Percentiles rank a stretch among this genome's conserved stretches.
phyloP scores from a whole-genome alignment of 305 asterid species.

The Solanum hybrid region DNA sequence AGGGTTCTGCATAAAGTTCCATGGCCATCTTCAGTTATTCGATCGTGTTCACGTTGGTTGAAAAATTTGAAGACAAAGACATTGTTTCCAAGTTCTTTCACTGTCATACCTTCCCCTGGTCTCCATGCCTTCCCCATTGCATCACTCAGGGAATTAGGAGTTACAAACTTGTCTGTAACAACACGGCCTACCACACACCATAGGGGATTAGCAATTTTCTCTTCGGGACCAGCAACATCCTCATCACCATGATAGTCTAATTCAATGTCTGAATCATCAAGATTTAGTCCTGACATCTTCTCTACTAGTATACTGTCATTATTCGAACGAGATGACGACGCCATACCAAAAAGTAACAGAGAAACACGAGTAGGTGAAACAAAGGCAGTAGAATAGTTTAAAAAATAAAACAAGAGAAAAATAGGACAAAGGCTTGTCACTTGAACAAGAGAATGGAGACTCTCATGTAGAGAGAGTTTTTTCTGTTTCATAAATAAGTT shows the following conservation, averaged over 20 bases:
- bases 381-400: background rate
- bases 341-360: background rate
- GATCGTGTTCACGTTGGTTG: background rate
- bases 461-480: background rate
- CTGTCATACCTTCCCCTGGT: background rate
- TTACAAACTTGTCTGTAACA: background rate
- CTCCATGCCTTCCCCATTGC: background rate
- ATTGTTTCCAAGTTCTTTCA: background rate
- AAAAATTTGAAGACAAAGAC: background rate
- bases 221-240: background rate
- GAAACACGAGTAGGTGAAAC: background rate
- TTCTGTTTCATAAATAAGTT: background rate
- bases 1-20: background rate
- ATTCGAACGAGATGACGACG: background rate
- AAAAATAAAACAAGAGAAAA: background rate
- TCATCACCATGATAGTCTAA: background rate
- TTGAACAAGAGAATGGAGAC: background rate
- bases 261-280: background rate
- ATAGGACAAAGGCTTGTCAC: background rate
- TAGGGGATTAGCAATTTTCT: background rate
- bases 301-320: background rate
- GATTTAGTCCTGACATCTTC: background rate
- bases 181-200: background rate
- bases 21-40: background rate
- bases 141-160: background rate